These are phyloP conservation scores for Boletus subparvulus DNA, from an alignment of 768 basidiomycete genomes.

Conservation along the genomic window DNA sequence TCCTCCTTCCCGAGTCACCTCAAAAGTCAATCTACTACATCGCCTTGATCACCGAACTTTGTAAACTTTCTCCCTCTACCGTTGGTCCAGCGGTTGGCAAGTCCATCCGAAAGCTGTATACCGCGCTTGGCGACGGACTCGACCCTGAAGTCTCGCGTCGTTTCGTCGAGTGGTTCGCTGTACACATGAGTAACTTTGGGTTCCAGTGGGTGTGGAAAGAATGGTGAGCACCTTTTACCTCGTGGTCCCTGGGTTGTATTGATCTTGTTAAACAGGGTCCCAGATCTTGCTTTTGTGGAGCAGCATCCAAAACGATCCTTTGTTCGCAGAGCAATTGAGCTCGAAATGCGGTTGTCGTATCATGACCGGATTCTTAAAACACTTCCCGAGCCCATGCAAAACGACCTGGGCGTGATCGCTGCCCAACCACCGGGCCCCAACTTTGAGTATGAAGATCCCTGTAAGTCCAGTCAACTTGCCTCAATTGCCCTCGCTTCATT, in stretches of 20 bases:
- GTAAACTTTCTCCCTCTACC: constrained; percentile 88
- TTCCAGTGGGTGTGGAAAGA: constrained; percentile 99
- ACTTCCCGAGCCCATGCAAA: constrained; percentile 79
- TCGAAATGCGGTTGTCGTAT: constrained; percentile 90
- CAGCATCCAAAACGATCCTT: constrained; percentile 89
- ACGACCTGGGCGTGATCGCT: constrained; percentile 60
- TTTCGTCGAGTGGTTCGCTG: constrained; percentile 92
- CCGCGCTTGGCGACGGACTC: constrained; percentile 74
- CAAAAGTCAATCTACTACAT: constrained; percentile 85
- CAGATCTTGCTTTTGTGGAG: constrained; percentile 69
- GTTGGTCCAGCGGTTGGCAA: constrained; percentile 97
- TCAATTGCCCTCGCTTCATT: neutral
- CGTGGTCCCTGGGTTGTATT: neutral
- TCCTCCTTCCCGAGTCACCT: constrained; percentile 74
- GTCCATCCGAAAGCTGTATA: constrained; percentile 86
- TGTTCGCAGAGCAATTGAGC: constrained; percentile 81
- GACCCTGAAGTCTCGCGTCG: constrained; percentile 81
- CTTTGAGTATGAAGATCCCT: constrained; percentile 80
- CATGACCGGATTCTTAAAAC: constrained; percentile 90
- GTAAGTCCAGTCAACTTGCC: constrained; percentile 39
- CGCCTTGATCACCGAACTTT: constrained; percentile 86
- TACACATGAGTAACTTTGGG: constrained; percentile 96
- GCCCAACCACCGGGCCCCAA: constrained; percentile 74
- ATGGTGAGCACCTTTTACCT: constrained; percentile 57
- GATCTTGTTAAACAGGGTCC: constrained; percentile 56